A percentile compares a stretch with the other conserved stretches of the same genome.
Evolutionary conservation across 1,284 basidiomycete genomes (phyloP).

Genomic region (Heterobasidion irregulare): DNA sequence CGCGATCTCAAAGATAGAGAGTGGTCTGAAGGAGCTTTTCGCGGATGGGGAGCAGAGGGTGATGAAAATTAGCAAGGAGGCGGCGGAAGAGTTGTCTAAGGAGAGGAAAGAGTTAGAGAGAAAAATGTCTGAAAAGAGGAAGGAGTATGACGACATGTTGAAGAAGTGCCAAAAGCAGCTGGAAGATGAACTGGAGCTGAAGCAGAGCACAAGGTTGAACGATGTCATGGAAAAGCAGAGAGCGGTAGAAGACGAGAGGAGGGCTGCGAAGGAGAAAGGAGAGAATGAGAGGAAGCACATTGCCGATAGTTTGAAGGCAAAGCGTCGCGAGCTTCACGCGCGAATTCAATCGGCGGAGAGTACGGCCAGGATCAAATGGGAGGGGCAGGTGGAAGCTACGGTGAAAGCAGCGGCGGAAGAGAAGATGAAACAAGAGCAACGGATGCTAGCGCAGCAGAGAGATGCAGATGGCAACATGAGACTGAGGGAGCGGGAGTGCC

Average conservation of each 20-base stretch:
- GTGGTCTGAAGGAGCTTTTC: neutral
- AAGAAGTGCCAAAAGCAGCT: neutral
- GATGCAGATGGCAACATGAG: neutral
- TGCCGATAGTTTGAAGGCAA: neutral
- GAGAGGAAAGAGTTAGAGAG: too few species aligned
- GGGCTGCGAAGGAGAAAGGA: constrained; percentile 8
- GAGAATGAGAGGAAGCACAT: neutral
- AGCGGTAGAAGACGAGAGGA: constrained; percentile 27
- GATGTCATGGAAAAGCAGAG: constrained; percentile 22
- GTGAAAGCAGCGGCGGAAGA: neutral
- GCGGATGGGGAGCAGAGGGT: neutral
- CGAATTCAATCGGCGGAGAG: too few species aligned
- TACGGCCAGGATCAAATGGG: too few species aligned
- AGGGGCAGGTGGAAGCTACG: too few species aligned
- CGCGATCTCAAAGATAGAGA: too few species aligned
- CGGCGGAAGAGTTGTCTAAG: neutral
- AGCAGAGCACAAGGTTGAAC: constrained; percentile 11
- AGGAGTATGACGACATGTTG: neutral
- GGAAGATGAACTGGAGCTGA: constrained; percentile 4
- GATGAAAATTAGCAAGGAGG: neutral
- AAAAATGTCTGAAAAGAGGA: neutral
- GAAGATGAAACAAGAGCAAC: neutral
- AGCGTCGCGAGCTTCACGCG: neutral
- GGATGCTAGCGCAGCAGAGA: neutral
- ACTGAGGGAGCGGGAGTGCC: constrained; percentile 11